These are phyloP conservation scores for Epichloe bromicola DNA, from an alignment of 2,329 filamentous ascomycete species.

Conservation along the genomic window DNA sequence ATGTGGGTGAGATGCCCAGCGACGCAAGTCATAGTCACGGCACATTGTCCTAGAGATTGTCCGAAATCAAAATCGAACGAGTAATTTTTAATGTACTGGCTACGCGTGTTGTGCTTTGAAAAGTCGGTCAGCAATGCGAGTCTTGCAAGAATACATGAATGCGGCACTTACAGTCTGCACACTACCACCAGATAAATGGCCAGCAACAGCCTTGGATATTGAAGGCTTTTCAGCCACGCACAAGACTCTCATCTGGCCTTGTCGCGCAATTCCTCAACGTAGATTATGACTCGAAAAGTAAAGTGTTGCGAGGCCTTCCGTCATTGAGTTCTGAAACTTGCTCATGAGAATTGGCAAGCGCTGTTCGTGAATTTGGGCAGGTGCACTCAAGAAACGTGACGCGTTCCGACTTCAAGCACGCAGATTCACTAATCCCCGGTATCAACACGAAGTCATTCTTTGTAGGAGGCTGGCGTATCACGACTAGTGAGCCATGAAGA, in stretches of 20 bases:
- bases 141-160: background rate
- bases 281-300: background rate
- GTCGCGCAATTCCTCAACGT: background rate
- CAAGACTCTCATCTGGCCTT: conserved; percentile 32
- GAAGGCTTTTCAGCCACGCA: conserved; percentile 63
- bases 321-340: background rate
- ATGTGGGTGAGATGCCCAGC: conserved; percentile 73
- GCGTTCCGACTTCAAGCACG: background rate
- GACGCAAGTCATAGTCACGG: conserved; percentile 89
- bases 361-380: background rate
- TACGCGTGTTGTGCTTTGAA: conserved; percentile 51
- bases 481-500: too few relatives aligned
- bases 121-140: conserved; percentile 10
- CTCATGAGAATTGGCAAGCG: background rate
- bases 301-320: background rate
- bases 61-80: conserved; percentile 82
- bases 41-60: conserved; percentile 63
- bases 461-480: background rate
- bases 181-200: conserved; percentile 70
- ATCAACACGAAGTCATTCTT: background rate
- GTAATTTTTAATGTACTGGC: conserved; percentile 86
- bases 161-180: conserved; percentile 48
- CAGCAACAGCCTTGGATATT: conserved; percentile 87
- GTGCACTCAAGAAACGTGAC: background rate
- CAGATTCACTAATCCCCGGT: background rate